Conservation (phyloP, 2,329 filamentous ascomycete species). For the Penicillium brevicompactum region DNA sequence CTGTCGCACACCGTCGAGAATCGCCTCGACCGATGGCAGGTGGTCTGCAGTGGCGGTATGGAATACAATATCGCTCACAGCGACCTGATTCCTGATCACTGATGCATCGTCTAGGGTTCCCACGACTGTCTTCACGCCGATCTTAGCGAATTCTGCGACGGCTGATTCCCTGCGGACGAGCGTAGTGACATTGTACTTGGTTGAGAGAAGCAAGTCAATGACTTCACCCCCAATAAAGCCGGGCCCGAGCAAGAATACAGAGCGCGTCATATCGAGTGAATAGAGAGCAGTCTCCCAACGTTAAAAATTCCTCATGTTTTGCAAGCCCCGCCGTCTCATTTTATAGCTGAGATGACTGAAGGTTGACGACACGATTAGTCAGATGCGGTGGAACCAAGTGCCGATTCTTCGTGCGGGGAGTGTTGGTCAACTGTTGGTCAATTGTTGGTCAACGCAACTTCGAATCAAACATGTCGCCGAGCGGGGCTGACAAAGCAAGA, state of each 20-base stretch:
- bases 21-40: conserved; percentile 47
- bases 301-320: too few relatives aligned
- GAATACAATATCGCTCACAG: conserved; percentile 49
- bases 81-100: conserved; percentile 31
- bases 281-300: neutral
- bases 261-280: neutral
- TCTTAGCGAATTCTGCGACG: conserved; percentile 42
- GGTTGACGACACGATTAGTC: conserved; percentile 1
- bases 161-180: conserved; percentile 37
- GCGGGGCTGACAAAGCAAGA: neutral
- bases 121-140: conserved; percentile 29
- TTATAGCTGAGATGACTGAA: neutral
- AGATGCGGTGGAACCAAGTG: neutral
- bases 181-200: conserved; percentile 47
- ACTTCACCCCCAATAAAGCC: conserved; percentile 47
- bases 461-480: neutral
- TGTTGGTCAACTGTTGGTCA: too few relatives aligned
- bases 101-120: neutral
- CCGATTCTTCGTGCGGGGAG: too few relatives aligned
- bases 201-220: conserved; percentile 46
- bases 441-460: neutral
- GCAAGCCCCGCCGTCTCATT: too few relatives aligned
- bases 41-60: conserved; percentile 56
- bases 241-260: conserved; percentile 3
- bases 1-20: conserved; percentile 47